Evolutionary conservation across 2,329 filamentous ascomycete genomes (phyloP).

Genomic region (Nigrospora sphaerica): DNA sequence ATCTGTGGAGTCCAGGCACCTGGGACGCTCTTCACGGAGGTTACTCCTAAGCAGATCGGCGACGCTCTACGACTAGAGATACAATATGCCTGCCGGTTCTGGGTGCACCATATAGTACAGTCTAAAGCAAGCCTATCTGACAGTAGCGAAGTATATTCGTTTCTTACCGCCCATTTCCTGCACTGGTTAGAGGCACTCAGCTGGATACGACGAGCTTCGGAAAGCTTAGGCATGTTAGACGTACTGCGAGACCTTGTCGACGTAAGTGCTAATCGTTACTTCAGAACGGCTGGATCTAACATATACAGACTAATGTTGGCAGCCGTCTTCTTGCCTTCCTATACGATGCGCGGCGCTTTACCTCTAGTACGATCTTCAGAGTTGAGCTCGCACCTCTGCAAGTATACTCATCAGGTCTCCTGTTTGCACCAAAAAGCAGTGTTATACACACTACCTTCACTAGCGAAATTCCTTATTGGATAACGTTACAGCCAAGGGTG

Average conservation of each 20-base stretch:
- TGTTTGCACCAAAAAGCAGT: constrained; percentile 21
- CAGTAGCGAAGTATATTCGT: no score
- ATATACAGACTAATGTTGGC: constrained; percentile 1
- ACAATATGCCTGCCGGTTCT: no score
- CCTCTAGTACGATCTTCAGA: constrained; percentile 11
- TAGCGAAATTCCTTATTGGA: constrained; percentile 9
- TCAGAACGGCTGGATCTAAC: neutral
- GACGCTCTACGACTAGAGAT: no score
- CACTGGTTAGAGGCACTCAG: no score
- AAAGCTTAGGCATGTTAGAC: constrained; percentile 8
- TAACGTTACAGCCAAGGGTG: constrained; percentile 6
- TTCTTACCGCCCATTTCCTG: no score
- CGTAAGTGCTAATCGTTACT: neutral
- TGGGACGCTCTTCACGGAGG: no score
- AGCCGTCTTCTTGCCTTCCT: constrained; percentile 9
- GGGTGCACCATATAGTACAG: no score
- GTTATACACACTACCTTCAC: constrained; percentile 13
- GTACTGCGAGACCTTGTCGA: constrained; percentile 6
- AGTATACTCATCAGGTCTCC: constrained; percentile 21
- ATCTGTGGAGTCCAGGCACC: no score
- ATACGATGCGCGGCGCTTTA: constrained; percentile 16
- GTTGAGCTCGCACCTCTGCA: constrained; percentile 22
- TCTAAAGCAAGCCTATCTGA: no score
- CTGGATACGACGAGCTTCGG: no score
- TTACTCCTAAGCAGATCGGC: no score